Percentiles rank a stretch among this genome's conserved stretches.
Evolutionary conservation across 1,139 yeast genomes (phyloP).

Genomic region (Sugiyamaella xylanicola): DNA sequence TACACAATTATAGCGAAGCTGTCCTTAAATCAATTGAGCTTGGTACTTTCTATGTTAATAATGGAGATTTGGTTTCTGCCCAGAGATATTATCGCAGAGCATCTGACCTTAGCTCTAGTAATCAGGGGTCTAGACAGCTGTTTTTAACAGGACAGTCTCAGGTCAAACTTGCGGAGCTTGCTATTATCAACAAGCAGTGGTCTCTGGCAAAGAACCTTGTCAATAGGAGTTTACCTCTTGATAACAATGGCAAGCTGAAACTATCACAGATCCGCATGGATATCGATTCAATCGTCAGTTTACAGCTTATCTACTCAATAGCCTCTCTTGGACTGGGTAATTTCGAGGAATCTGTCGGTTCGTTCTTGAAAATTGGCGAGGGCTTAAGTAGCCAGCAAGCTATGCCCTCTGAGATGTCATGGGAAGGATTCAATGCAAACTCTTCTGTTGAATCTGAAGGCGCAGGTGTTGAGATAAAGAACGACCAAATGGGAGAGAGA

Average conservation of each 20-base stretch:
- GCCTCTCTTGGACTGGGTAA: slow-evolving; percentile 16
- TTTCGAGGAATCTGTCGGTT: slow-evolving; percentile 21
- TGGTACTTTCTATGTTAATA: slow-evolving; percentile 16
- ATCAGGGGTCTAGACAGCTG: slow-evolving; percentile 2
- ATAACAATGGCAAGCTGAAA: slow-evolving; percentile 2
- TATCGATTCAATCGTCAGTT: neutral
- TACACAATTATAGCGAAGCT: slow-evolving; percentile 6
- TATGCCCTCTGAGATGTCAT: neutral
- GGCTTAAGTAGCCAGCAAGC: neutral
- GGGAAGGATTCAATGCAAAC: neutral
- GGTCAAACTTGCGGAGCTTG: slow-evolving; percentile 10
- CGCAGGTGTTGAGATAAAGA: neutral
- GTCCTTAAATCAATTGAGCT: slow-evolving; percentile 10
- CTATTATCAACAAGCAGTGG: slow-evolving; percentile 18
- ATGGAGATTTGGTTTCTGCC: slow-evolving; percentile 21
- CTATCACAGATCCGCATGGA: neutral
- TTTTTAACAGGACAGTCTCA: neutral
- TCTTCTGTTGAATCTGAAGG: neutral
- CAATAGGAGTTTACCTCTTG: slow-evolving; percentile 3
- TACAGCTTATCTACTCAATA: slow-evolving; percentile 20
- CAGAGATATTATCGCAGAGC: slow-evolving; percentile 18
- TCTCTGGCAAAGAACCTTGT: slow-evolving; percentile 17
- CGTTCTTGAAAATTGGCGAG: slow-evolving; percentile 16
- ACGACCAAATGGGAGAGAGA: neutral
- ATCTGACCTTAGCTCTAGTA: slow-evolving; percentile 3